Evolutionary conservation across 495 filamentous ascomycete genomes (phyloP).

Genomic region (Tuber borchii): DNA sequence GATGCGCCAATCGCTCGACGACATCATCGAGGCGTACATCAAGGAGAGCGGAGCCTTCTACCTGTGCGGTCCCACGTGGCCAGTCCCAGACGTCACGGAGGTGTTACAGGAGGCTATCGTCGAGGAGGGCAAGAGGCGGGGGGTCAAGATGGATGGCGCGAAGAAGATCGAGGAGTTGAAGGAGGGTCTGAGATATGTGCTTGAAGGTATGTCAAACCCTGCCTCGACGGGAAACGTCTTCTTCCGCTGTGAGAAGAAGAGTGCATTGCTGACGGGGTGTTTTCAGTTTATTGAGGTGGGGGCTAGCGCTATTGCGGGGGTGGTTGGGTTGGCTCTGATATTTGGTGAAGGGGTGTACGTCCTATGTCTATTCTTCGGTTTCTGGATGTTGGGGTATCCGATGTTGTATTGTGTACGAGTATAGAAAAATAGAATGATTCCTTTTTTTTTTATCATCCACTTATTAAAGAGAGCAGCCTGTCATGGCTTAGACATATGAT

Average conservation of each 20-base stretch:
- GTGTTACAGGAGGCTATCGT: conserved; percentile 90
- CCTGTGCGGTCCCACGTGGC: conserved; percentile 96
- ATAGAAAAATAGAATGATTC: background rate
- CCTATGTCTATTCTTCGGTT: background rate
- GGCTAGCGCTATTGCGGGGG: background rate
- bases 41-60: conserved; percentile 87
- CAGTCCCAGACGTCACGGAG: conserved; percentile 93
- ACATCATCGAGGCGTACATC: conserved; percentile 84
- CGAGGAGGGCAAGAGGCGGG: conserved; percentile 58
- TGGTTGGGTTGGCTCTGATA: conserved; percentile 2
- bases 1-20: conserved; percentile 80
- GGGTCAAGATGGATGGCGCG: conserved; percentile 74
- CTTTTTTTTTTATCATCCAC: background rate
- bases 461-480: background rate
- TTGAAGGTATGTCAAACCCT: conserved; percentile 55
- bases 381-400: background rate
- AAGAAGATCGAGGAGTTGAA: conserved; percentile 96
- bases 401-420: background rate
- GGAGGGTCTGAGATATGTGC: conserved; percentile 85
- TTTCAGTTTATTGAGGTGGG: conserved; percentile 21
- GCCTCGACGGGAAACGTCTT: background rate
- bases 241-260: background rate
- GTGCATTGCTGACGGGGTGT: conserved; percentile 10
- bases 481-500: background rate
- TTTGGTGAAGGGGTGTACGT: background rate